Evolutionary conservation across 139 green algal genomes (phyloP).

Genomic region (Tetraselmis striata): DNA sequence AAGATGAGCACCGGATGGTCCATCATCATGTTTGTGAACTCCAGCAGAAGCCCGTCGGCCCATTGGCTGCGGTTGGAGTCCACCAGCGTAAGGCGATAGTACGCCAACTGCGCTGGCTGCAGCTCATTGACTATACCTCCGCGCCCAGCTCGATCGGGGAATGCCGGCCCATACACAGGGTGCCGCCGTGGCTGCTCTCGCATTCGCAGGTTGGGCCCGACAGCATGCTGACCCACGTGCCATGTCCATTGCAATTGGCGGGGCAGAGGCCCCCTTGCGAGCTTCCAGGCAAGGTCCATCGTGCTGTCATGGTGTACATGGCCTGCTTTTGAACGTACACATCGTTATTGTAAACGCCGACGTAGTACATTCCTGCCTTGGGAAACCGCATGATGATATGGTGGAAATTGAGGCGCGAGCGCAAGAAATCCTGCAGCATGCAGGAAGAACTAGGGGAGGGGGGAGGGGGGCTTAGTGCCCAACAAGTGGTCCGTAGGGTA

Average conservation of each 20-base stretch:
- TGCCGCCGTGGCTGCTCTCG: constrained; percentile 2
- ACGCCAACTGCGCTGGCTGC: constrained; percentile 4
- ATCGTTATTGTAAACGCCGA: constrained; percentile 38
- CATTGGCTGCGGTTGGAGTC: not conserved
- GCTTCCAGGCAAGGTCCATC: not conserved
- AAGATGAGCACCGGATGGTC: constrained; percentile 21
- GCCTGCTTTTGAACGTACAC: constrained; percentile 22
- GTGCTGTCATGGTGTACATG: constrained; percentile 2
- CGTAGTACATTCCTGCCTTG: constrained; percentile 1
- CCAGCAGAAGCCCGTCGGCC: not conserved
- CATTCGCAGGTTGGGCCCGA: constrained; percentile 1
- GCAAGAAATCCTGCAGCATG: not conserved
- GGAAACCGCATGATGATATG: not conserved
- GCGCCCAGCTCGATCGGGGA: not conserved
- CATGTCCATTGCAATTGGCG: constrained; percentile 15
- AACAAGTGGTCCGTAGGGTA: too few relatives aligned
- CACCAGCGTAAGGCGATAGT: constrained; percentile 3
- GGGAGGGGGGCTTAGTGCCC: too few relatives aligned
- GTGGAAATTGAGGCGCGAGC: not conserved
- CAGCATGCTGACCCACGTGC: not conserved
- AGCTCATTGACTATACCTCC: not conserved
- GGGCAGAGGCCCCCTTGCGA: constrained; percentile 11
- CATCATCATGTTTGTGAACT: too few relatives aligned
- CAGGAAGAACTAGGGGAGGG: too few relatives aligned
- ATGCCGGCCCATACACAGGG: constrained; percentile 11